Conservation (phyloP, 2,329 filamentous ascomycete genomes). For the Cladosporium velox region DNA sequence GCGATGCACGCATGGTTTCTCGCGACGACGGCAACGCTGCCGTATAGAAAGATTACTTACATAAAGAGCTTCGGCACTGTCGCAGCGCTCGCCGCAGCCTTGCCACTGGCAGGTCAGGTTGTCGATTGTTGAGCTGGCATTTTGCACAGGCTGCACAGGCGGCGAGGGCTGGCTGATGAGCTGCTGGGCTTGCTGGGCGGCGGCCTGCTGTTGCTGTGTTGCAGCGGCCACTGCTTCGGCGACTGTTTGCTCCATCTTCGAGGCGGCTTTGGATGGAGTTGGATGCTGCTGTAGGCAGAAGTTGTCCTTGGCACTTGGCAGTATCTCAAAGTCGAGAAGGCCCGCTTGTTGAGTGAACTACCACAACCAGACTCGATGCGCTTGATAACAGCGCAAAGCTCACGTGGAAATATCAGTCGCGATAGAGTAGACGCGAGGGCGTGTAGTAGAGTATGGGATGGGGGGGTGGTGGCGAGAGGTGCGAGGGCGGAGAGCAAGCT, state of each 20-base stretch:
- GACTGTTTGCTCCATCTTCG: conserved; percentile 10
- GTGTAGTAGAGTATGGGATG: not conserved
- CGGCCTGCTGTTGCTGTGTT: conserved; percentile 27
- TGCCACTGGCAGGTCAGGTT: conserved; percentile 62
- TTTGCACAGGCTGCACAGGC: conserved; percentile 34
- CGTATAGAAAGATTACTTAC: conserved; percentile 45
- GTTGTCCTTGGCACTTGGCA: conserved; percentile 13
- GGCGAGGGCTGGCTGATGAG: conserved; percentile 30
- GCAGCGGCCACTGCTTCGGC: conserved; percentile 10
- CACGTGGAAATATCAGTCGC: conserved; percentile 6
- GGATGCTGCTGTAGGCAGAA: not conserved
- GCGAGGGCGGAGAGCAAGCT: not conserved
- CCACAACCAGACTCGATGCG: conserved; percentile 6
- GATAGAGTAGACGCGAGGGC: not conserved
- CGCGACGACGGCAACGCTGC: conserved; percentile 1
- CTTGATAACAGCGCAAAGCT: conserved; percentile 5
- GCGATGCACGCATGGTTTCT: not conserved
- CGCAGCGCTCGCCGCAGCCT: conserved; percentile 61
- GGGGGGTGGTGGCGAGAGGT: not conserved
- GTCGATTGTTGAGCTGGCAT: conserved; percentile 41
- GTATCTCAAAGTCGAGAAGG: not conserved
- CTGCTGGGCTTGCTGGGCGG: conserved; percentile 32
- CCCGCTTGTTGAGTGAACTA: not conserved
- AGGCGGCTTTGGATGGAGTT: not conserved
- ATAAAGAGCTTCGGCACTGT: conserved; percentile 63